These are phyloP conservation scores for Epichloe sibirici DNA, from an alignment of 2,329 filamentous ascomycete species.

Conservation along the genomic window DNA sequence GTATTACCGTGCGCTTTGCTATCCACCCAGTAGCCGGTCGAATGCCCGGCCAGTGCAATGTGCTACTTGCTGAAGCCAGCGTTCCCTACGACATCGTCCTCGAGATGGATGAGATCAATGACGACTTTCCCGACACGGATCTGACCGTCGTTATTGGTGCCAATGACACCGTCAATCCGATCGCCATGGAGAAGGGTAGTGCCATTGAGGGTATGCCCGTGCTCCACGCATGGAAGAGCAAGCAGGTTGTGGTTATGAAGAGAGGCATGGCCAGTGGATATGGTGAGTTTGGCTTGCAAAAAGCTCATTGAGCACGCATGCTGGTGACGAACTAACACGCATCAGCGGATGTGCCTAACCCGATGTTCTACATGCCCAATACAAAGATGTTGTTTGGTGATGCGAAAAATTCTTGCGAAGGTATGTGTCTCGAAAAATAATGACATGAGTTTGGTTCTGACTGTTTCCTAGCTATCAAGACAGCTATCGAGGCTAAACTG, in stretches of 20 bases:
- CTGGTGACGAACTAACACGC: constrained; percentile 8
- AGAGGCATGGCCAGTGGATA: constrained; percentile 80
- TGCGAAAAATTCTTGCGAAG: constrained; percentile 73
- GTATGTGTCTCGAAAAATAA: constrained; percentile 28
- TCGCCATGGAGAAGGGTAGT: constrained; percentile 70
- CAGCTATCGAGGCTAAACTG: constrained; percentile 10
- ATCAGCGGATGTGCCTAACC: constrained; percentile 75
- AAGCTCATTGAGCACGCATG: neutral
- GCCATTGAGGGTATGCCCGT: constrained; percentile 90
- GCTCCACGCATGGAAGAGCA: constrained; percentile 85
- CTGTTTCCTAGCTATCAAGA: constrained; percentile 8
- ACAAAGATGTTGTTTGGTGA: constrained; percentile 90
- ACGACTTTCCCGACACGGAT: constrained; percentile 78
- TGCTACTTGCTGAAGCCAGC: constrained; percentile 73
- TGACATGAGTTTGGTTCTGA: constrained; percentile 9
- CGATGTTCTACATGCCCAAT: constrained; percentile 85
- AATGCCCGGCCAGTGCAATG: constrained; percentile 91
- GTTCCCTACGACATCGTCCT: constrained; percentile 88
- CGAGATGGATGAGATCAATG: constrained; percentile 95
- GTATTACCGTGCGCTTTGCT: constrained; percentile 74
- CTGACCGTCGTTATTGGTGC: constrained; percentile 81
- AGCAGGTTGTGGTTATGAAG: constrained; percentile 91
- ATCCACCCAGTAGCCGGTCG: constrained; percentile 84
- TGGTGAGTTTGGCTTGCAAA: constrained; percentile 35
- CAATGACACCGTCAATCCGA: constrained; percentile 87